These are phyloP conservation scores for Lignosus rhinocerotis DNA, from an alignment of 1,284 basidiomycete species.

Conservation along the genomic window DNA sequence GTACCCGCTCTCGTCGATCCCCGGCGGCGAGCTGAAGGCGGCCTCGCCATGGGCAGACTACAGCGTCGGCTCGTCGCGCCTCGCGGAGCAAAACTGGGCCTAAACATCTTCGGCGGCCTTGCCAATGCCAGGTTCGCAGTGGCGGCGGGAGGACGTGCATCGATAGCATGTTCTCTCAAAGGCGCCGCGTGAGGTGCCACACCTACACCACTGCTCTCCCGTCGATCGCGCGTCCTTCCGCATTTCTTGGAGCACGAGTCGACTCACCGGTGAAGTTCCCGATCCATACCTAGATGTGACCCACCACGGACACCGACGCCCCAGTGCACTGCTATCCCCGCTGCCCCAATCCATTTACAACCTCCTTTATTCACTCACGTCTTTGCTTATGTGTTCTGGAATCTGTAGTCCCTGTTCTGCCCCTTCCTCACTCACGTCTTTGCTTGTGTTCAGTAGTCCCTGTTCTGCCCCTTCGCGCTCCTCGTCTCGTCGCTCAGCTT, in stretches of 20 bases:
- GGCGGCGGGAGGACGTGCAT: not conserved
- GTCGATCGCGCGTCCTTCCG: not conserved
- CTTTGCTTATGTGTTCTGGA: constrained; percentile 24
- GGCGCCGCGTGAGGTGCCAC: not conserved
- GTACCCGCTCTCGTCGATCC: constrained; percentile 57
- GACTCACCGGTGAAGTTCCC: not conserved
- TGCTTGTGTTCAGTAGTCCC: constrained; percentile 28
- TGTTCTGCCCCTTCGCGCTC: constrained; percentile 29
- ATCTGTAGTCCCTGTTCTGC: constrained; percentile 5
- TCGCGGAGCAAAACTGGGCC: constrained; percentile 64
- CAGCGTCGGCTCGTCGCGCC: constrained; percentile 52
- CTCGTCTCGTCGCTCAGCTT: constrained; percentile 28
- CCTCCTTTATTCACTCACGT: constrained; percentile 1
- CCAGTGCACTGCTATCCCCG: not conserved
- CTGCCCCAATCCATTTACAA: not conserved
- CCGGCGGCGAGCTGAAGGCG: constrained; percentile 54
- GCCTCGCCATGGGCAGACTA: constrained; percentile 73
- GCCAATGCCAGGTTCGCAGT: not conserved
- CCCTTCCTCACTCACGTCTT: constrained; percentile 11
- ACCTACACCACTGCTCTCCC: not conserved
- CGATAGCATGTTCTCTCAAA: not conserved
- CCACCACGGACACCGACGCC: not conserved
- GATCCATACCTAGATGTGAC: constrained; percentile 1
- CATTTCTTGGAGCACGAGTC: not conserved
- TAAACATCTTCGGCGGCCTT: constrained; percentile 30